Evolutionary conservation across 1,139 yeast species (phyloP).

Genomic region (Scheffersomyces parashehatae): DNA sequence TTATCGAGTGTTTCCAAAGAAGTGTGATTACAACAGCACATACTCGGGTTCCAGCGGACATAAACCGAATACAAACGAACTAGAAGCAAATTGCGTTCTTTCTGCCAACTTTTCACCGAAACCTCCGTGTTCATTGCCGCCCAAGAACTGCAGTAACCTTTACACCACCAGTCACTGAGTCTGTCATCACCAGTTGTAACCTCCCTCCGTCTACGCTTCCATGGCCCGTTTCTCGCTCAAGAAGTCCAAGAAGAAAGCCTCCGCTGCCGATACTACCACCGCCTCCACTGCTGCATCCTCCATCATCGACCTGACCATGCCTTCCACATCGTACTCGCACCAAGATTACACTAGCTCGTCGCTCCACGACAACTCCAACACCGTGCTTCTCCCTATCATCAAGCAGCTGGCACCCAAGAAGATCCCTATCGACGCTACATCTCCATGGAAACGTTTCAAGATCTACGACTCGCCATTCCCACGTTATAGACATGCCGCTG

Average conservation of each 20-base stretch:
- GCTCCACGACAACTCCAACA: slow-evolving; percentile 3
- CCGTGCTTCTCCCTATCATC: slow-evolving; percentile 1
- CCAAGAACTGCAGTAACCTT: not conserved
- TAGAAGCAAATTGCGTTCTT: too few relatives aligned
- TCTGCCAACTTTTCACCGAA: too few relatives aligned
- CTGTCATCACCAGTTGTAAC: too few relatives aligned
- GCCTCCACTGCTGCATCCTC: slow-evolving; percentile 1
- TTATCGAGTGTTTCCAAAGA: too few relatives aligned
- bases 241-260: slow-evolving; percentile 1
- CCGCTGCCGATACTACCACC: slow-evolving; percentile 1
- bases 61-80: too few relatives aligned
- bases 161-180: too few relatives aligned
- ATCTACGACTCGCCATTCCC: slow-evolving; percentile 86
- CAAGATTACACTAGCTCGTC: slow-evolving; percentile 1
- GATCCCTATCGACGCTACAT: slow-evolving; percentile 14
- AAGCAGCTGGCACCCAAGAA: not conserved
- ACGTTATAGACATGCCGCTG: slow-evolving; percentile 89
- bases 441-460: slow-evolving; percentile 80
- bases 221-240: slow-evolving; percentile 1
- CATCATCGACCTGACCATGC: slow-evolving; percentile 2
- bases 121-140: too few relatives aligned
- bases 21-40: too few relatives aligned
- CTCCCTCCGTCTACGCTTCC: not conserved
- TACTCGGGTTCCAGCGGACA: too few relatives aligned
- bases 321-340: not conserved